phyloP scores from a whole-genome alignment of 306 rosid genomes.

The Glycyrrhiza uralensis region DNA sequence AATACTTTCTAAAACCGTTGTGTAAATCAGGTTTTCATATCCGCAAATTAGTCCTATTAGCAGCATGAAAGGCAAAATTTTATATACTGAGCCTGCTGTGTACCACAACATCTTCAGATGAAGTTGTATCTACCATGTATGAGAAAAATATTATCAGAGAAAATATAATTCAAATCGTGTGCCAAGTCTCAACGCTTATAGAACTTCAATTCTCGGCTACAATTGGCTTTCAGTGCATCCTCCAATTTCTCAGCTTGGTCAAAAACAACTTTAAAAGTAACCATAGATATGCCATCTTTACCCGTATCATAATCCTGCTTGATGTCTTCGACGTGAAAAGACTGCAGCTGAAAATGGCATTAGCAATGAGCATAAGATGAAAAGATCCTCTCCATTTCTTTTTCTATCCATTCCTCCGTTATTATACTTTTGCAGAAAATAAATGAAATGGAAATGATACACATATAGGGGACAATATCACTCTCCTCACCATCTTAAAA shows the following conservation, averaged over 20 bases:
- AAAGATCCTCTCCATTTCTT: too few species aligned
- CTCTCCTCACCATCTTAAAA: neutral
- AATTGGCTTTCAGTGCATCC: conserved; percentile 72
- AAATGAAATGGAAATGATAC: too few species aligned
- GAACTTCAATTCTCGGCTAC: conserved; percentile 70
- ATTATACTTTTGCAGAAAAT: too few species aligned
- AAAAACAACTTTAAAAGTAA: conserved; percentile 78
- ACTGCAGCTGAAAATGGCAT: conserved; percentile 56
- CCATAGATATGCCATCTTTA: conserved; percentile 73
- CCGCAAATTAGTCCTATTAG: conserved; percentile 9
- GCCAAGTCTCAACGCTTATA: conserved; percentile 48
- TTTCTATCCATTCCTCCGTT: too few species aligned
- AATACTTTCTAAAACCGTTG: neutral
- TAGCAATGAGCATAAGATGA: neutral
- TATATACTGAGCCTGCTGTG: conserved; percentile 6
- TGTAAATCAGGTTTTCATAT: neutral
- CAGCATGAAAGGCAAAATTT: neutral
- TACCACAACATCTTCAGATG: conserved; percentile 8
- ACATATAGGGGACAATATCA: too few species aligned
- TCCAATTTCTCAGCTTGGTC: conserved; percentile 77
- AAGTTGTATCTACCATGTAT: conserved; percentile 22
- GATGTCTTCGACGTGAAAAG: conserved; percentile 67
- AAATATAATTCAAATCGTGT: neutral
- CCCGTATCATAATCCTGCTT: conserved; percentile 87
- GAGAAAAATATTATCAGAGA: neutral